phyloP scores from a whole-genome alignment of 75 land plant species.

The Pinus albicaulis region DNA sequence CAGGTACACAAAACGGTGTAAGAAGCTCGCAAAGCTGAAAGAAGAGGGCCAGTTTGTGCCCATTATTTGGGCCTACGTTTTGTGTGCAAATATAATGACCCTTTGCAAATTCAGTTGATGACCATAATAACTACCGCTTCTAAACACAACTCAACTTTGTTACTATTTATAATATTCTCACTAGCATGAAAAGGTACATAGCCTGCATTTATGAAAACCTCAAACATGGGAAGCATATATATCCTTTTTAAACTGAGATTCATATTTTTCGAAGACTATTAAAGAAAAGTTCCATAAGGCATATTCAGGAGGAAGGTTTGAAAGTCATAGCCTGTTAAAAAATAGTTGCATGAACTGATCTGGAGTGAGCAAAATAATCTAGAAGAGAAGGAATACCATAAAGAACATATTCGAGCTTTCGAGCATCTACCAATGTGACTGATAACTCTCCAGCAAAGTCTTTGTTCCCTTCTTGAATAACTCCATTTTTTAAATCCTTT shows the following conservation, averaged over 20 bases:
- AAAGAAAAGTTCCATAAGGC: neutral
- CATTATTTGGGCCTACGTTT: too few species aligned
- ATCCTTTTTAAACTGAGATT: neutral
- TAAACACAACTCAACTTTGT: neutral
- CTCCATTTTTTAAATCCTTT: constrained; percentile 51
- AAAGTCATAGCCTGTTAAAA: neutral
- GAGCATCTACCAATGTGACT: constrained; percentile 86
- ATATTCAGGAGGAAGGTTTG: neutral
- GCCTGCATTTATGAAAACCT: neutral
- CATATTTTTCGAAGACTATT: neutral
- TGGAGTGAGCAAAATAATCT: neutral
- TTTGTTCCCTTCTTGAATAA: constrained; percentile 61
- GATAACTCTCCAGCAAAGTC: constrained; percentile 92
- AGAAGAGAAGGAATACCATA: constrained; percentile 25
- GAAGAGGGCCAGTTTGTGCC: too few species aligned
- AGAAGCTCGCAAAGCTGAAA: too few species aligned
- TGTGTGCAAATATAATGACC: too few species aligned
- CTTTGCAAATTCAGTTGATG: too few species aligned
- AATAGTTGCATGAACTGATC: neutral
- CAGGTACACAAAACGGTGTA: too few species aligned
- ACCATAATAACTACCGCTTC: neutral
- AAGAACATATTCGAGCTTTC: constrained; percentile 73
- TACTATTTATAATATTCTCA: neutral
- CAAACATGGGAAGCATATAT: constrained; percentile 1
- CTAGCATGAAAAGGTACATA: neutral